Base-by-base conservation (phyloP, 768 basidiomycete species). In the Xanthoconium purpureum region DNA sequence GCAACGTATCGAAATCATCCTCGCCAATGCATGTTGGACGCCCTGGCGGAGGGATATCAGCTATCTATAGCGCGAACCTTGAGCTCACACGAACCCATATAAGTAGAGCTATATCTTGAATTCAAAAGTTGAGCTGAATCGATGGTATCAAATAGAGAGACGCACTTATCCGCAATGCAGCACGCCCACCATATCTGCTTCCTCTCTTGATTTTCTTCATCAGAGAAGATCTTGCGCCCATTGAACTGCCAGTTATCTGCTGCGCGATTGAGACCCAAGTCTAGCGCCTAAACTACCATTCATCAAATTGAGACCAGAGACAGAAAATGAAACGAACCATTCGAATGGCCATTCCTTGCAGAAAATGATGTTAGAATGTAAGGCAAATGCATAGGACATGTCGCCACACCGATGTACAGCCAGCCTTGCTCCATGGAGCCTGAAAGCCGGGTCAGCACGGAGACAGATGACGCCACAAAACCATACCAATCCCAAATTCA, bases 101-200 rank as follows among this genome's bases (percentile, higher is more conserved):
- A 91, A 33, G 87, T 77, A 24, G 87, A 87, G 5, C 84, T 83
- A 68, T 87, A 83, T 66, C 88, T 87, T 56, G 53, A 58, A 50
- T 47, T 47, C 49, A 24, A 28, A 50, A 42, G 36, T 57, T 54
- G 48, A 52, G 52, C 37, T 40, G 24, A 32, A 20, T 55, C 36
- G 38, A 24, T 48, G 18, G 47, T 24, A 43, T 48, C 35, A 52
- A n/a, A 54, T 24, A 33, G 40, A 56, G n/a, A 33, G 44, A 61
- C 80, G 33, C 59, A 89, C 88, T 86, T 81, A 63, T 92, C 88
- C 42, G 83, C 81, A 42, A 85, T 73, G 62, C 81, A 80, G 65
- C 88, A 91, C 15, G 80, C 77, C 87, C 88, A 90, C 89, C 89
- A 92, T 42, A 90, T 86, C 60, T 89, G 87, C 48, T 83, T 81